Evolutionary conservation across 352 stramenopile genomes (phyloP).

Genomic region (Globisporangium alternatum): DNA sequence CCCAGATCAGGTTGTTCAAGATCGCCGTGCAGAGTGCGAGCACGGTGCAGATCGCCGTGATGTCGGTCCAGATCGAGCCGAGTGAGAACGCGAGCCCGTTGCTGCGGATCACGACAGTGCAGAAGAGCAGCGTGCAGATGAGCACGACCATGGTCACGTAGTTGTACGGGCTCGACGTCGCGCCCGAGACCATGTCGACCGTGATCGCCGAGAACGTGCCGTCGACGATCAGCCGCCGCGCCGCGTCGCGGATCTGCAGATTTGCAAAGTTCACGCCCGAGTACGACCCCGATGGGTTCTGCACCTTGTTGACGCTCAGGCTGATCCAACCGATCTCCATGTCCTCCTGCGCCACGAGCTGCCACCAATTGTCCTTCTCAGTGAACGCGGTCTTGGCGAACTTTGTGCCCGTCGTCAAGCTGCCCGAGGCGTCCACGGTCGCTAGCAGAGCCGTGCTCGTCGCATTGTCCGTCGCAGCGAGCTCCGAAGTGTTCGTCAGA

Average conservation of each 20-base stretch:
- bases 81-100: slow-evolving; percentile 82
- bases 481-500: background rate
- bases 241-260: slow-evolving; percentile 51
- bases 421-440: background rate
- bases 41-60: slow-evolving; percentile 84
- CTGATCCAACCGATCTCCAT: slow-evolving; percentile 72
- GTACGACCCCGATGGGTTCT: slow-evolving; percentile 70
- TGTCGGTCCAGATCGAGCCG: slow-evolving; percentile 83
- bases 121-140: slow-evolving; percentile 79
- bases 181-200: slow-evolving; percentile 55
- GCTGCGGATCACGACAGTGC: slow-evolving; percentile 75
- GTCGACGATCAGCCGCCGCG: slow-evolving; percentile 51
- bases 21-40: slow-evolving; percentile 68
- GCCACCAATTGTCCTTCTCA: slow-evolving; percentile 33
- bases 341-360: slow-evolving; percentile 40
- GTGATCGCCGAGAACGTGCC: slow-evolving; percentile 73
- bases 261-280: slow-evolving; percentile 62
- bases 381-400: slow-evolving; percentile 14
- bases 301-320: slow-evolving; percentile 60
- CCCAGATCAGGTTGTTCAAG: slow-evolving; percentile 86
- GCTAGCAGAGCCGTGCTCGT: background rate
- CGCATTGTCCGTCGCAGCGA: background rate
- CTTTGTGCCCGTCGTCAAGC: slow-evolving; percentile 3
- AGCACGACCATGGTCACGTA: slow-evolving; percentile 87
- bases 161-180: slow-evolving; percentile 81